Evolutionary conservation across 495 filamentous ascomycete genomes (phyloP).

Genomic region (Antarctomyces pellizariae): DNA sequence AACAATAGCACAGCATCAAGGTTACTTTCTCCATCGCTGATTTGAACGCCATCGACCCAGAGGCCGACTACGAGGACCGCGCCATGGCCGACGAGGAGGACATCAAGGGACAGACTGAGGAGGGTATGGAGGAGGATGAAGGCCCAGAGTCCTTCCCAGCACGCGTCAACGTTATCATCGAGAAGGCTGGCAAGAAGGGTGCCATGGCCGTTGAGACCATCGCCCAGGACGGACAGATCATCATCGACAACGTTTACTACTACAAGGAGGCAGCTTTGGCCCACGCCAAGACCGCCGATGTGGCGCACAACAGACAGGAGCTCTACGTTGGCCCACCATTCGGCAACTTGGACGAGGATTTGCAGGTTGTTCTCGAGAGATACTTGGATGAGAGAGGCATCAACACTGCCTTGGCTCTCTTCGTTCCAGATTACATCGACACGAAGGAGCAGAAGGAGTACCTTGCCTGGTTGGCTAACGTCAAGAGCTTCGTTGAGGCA

Average conservation of each 20-base stretch:
- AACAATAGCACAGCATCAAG: slow-evolving; percentile 39
- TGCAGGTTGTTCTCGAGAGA: slow-evolving; percentile 75
- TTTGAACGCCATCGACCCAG: slow-evolving; percentile 46
- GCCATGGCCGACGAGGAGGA: slow-evolving; percentile 15
- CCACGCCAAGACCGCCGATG: slow-evolving; percentile 21
- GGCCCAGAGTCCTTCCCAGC: slow-evolving; percentile 46
- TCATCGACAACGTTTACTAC: slow-evolving; percentile 82
- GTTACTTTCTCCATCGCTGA: slow-evolving; percentile 87
- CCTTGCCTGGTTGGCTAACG: slow-evolving; percentile 62
- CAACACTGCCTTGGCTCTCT: slow-evolving; percentile 65
- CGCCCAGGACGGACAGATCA: slow-evolving; percentile 66
- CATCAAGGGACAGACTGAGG: slow-evolving; percentile 7
- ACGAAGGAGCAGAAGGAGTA: slow-evolving; percentile 99
- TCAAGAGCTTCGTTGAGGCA: slow-evolving; percentile 55
- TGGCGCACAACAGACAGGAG: slow-evolving; percentile 31
- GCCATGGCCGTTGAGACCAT: slow-evolving; percentile 70
- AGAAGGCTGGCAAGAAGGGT: slow-evolving; percentile 57
- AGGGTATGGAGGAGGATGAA: slow-evolving; percentile 18
- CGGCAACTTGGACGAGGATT: slow-evolving; percentile 81
- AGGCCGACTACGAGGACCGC: slow-evolving; percentile 31
- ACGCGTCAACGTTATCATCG: slow-evolving; percentile 64
- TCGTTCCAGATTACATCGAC: slow-evolving; percentile 91
- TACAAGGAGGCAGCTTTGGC: slow-evolving; percentile 53
- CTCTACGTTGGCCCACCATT: slow-evolving; percentile 86
- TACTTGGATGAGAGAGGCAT: slow-evolving; percentile 90